phyloP scores from a whole-genome alignment of 768 basidiomycete genomes.

The Austroboletus festivus region DNA sequence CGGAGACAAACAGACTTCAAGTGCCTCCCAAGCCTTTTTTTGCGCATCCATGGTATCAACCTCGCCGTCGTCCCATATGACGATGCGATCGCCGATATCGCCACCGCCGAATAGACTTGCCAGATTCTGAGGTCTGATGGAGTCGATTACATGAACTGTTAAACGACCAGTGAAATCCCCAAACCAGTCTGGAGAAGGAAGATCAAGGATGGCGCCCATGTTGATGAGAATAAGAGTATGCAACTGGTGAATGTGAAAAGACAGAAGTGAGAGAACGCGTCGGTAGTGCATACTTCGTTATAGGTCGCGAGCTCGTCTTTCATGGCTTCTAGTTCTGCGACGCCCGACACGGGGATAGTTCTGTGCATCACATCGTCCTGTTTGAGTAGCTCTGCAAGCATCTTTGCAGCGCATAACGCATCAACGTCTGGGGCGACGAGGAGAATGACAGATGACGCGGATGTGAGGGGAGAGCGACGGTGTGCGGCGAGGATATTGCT shows the following conservation, averaged over 20 bases:
- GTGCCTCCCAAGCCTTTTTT: slow-evolving; percentile 77
- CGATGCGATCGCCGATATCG: slow-evolving; percentile 64
- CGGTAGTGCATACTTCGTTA: slow-evolving; percentile 51
- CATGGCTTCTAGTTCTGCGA: slow-evolving; percentile 66
- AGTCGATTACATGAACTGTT: slow-evolving; percentile 91
- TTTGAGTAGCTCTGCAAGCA: slow-evolving; percentile 85
- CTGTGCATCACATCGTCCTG: slow-evolving; percentile 94
- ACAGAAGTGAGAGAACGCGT: neutral
- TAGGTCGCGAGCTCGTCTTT: slow-evolving; percentile 63
- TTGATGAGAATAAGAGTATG: slow-evolving; percentile 90
- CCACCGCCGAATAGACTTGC: slow-evolving; percentile 77
- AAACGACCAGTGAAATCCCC: slow-evolving; percentile 63
- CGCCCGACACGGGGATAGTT: slow-evolving; percentile 85
- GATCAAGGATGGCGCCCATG: slow-evolving; percentile 85
- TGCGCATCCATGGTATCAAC: slow-evolving; percentile 68
- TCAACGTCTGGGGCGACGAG: slow-evolving; percentile 91
- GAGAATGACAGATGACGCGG: slow-evolving; percentile 80
- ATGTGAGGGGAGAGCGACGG: slow-evolving; percentile 67
- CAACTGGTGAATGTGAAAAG: slow-evolving; percentile 43
- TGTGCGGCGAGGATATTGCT: slow-evolving; percentile 66
- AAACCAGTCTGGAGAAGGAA: slow-evolving; percentile 73
- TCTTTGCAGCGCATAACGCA: slow-evolving; percentile 85
- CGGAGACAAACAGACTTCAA: slow-evolving; percentile 59
- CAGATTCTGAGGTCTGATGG: slow-evolving; percentile 85
- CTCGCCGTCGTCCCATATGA: slow-evolving; percentile 93